Evolutionary conservation across 805 yeast genomes (phyloP).

Genomic region (Kockiozyma suomiensis): DNA sequence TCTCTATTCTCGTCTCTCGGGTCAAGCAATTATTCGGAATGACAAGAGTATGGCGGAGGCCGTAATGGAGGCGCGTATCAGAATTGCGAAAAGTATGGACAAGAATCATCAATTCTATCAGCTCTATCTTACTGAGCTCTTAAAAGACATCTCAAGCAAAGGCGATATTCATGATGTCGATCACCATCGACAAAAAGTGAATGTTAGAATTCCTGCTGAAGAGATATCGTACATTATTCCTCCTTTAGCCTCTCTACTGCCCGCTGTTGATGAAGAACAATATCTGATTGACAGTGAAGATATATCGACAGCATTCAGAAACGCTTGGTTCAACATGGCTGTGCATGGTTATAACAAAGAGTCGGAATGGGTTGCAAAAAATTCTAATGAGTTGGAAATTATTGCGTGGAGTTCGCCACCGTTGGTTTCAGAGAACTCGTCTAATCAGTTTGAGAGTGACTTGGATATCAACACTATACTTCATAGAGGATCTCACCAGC

Average conservation of each 20-base stretch:
- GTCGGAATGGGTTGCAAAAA: slow-evolving; percentile 56
- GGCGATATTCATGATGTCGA: slow-evolving; percentile 79
- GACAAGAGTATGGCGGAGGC: slow-evolving; percentile 43
- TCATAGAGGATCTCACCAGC: slow-evolving; percentile 84
- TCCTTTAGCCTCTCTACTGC: slow-evolving; percentile 77
- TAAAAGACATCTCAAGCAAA: slow-evolving; percentile 66
- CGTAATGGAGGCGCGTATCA: slow-evolving; percentile 54
- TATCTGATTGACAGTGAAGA: slow-evolving; percentile 50
- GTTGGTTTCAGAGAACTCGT: slow-evolving; percentile 75
- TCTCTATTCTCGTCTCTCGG: slow-evolving; percentile 56
- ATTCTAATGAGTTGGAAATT: slow-evolving; percentile 54
- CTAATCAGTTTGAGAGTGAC: slow-evolving; percentile 86
- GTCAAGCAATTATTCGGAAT: slow-evolving; percentile 49
- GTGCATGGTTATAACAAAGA: slow-evolving; percentile 81
- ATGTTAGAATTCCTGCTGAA: slow-evolving; percentile 53
- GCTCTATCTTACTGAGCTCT: slow-evolving; percentile 64
- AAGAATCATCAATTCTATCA: slow-evolving; percentile 51
- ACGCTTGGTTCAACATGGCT: slow-evolving; percentile 92
- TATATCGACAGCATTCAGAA: slow-evolving; percentile 66
- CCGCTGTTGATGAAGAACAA: slow-evolving; percentile 51
- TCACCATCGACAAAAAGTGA: slow-evolving; percentile 68
- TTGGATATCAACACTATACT: slow-evolving; percentile 88
- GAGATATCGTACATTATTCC: slow-evolving; percentile 64
- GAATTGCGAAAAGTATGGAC: slow-evolving; percentile 43
- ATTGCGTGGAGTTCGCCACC: slow-evolving; percentile 90